phyloP scores from a whole-genome alignment of 2,329 filamentous ascomycete genomes.

The Trichoderma gracile region DNA sequence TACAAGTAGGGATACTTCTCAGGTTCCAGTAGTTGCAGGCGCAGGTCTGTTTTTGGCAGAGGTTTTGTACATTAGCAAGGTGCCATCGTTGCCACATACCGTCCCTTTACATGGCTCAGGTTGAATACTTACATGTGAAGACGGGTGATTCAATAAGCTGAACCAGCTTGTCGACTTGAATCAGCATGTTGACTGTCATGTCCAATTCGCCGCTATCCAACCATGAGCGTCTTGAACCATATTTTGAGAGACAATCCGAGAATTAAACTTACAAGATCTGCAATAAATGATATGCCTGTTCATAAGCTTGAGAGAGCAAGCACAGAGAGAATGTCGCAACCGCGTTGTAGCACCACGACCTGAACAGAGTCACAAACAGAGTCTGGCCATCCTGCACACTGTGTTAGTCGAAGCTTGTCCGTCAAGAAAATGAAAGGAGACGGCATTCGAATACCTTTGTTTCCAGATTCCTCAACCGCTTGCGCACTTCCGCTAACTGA shows the following conservation, averaged over 20 bases:
- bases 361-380: constrained; percentile 91
- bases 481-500: constrained; percentile 86
- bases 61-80: not conserved
- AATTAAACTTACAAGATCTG: constrained; percentile 76
- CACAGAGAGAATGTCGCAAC: constrained; percentile 97
- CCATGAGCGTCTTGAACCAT: constrained; percentile 17
- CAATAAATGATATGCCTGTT: constrained; percentile 93
- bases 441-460: constrained; percentile 60
- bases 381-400: constrained; percentile 77
- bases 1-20: constrained; percentile 94
- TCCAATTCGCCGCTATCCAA: constrained; percentile 81
- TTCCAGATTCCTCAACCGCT: constrained; percentile 86
- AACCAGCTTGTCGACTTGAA: constrained; percentile 97
- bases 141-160: constrained; percentile 96
- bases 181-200: constrained; percentile 98
- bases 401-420: constrained; percentile 18
- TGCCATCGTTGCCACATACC: no score
- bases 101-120: no score
- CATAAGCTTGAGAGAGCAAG: constrained; percentile 92
- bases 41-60: constrained; percentile 64
- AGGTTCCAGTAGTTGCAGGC: constrained; percentile 90
- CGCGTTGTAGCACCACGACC: constrained; percentile 97
- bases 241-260: not conserved
- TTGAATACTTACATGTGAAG: constrained; percentile 75
- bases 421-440: not conserved